These are phyloP conservation scores for Quercus phellos DNA, from an alignment of 331 rosid species.

Conservation along the genomic window DNA sequence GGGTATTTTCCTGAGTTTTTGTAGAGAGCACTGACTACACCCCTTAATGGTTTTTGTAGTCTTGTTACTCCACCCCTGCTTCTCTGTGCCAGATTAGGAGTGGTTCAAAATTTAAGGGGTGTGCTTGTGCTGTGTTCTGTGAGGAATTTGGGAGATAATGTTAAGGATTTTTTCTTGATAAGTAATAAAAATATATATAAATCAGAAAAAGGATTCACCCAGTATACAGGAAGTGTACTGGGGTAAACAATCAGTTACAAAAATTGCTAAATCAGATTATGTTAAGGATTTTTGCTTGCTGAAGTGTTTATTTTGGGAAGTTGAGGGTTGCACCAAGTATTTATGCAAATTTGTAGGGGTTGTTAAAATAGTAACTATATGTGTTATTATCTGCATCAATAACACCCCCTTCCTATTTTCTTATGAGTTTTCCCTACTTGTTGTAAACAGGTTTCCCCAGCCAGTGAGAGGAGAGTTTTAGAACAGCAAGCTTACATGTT, in stretches of 20 bases:
- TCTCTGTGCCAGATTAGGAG: neutral
- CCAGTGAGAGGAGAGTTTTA: slow-evolving; percentile 69
- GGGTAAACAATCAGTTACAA: no score
- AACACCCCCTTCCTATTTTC: neutral
- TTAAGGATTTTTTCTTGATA: neutral
- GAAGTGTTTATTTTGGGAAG: neutral
- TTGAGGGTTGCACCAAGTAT: neutral
- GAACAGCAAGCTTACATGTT: slow-evolving; percentile 97
- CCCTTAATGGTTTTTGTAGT: neutral
- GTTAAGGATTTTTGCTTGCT: neutral
- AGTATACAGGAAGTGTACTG: no score
- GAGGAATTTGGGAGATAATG: neutral
- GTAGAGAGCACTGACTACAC: neutral
- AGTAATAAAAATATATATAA: no score
- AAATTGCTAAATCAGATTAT: neutral
- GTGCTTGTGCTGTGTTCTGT: neutral
- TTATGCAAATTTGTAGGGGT: neutral
- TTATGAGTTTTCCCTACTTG: neutral
- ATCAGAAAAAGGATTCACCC: no score
- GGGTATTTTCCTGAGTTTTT: neutral
- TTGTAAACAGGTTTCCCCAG: slow-evolving; percentile 63
- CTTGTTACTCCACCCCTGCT: neutral
- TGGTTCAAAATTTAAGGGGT: neutral
- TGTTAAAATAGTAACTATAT: neutral
- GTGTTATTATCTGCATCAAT: neutral